These are phyloP conservation scores for Euryodendron excelsum DNA, from an alignment of 148 eudicot species.

Conservation along the genomic window DNA sequence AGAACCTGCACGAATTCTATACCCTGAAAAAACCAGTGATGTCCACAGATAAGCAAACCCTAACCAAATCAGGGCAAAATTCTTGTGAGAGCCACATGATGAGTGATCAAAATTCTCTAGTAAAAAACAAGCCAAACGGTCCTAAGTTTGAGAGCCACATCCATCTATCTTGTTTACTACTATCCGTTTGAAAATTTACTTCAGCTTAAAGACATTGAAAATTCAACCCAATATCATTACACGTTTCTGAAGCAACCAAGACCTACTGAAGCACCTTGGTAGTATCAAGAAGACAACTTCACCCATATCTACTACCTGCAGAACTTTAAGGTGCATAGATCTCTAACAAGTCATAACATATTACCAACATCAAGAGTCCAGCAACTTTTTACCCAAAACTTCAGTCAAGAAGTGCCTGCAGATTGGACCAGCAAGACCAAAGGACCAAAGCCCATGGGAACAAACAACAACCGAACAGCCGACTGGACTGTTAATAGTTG, in stretches of 20 bases:
- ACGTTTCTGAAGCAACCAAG: constrained; percentile 11
- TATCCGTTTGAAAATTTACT: not conserved
- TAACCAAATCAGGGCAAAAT: constrained; percentile 5
- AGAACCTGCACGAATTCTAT: constrained; percentile 77
- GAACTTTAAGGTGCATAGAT: constrained; percentile 6
- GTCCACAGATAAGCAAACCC: constrained; percentile 34
- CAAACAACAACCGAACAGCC: constrained; percentile 9
- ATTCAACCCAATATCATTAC: constrained; percentile 8
- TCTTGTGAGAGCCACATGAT: constrained; percentile 23
- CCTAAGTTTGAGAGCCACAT: not conserved
- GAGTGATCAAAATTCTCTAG: not conserved
- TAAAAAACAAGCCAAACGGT: not conserved
- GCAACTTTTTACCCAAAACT: not conserved
- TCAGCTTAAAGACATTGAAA: not conserved
- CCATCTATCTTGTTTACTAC: constrained; percentile 16
- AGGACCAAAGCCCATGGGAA: constrained; percentile 14
- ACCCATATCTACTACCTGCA: constrained; percentile 13
- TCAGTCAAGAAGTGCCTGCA: constrained; percentile 11
- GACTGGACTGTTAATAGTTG: not conserved
- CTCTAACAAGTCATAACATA: not conserved
- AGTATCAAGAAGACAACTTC: not conserved
- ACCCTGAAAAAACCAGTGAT: constrained; percentile 73
- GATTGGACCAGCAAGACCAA: constrained; percentile 12
- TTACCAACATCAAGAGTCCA: constrained; percentile 1
- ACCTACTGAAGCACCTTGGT: not conserved